phyloP scores from a whole-genome alignment of 352 stramenopile species.

The Pythium grandisporangium region DNA sequence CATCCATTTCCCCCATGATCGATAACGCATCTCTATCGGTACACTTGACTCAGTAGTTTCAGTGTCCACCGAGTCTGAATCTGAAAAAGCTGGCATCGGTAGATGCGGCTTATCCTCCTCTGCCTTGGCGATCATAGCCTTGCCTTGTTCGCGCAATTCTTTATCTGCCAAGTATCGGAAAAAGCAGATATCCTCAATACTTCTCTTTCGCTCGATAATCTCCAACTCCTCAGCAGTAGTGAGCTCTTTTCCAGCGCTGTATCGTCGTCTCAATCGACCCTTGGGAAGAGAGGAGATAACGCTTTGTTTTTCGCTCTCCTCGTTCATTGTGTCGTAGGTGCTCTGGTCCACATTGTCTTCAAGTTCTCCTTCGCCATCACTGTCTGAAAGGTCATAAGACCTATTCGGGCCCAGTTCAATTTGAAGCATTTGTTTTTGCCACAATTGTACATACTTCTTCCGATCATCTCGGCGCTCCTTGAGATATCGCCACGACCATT shows the following conservation, averaged over 20 bases:
- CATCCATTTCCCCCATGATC: slow-evolving; percentile 79
- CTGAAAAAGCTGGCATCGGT: slow-evolving; percentile 55
- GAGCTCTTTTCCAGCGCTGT: too few relatives aligned
- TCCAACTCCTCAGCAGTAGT: slow-evolving; percentile 25
- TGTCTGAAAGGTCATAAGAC: slow-evolving; percentile 36
- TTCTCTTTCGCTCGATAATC: slow-evolving; percentile 62
- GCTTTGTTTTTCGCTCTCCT: slow-evolving; percentile 2
- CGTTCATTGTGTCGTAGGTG: too few relatives aligned
- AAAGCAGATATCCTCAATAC: slow-evolving; percentile 76
- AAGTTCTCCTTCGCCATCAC: slow-evolving; percentile 35
- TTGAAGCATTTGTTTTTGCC: slow-evolving; percentile 25
- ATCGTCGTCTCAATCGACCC: too few relatives aligned
- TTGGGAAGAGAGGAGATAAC: slow-evolving; percentile 3
- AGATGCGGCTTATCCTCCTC: slow-evolving; percentile 1
- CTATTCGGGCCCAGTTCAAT: slow-evolving; percentile 19
- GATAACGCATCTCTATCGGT: slow-evolving; percentile 64
- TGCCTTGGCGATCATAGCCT: slow-evolving; percentile 9
- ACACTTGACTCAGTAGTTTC: slow-evolving; percentile 59
- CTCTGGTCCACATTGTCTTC: slow-evolving; percentile 8
- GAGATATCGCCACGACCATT: slow-evolving; percentile 80
- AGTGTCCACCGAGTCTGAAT: slow-evolving; percentile 76
- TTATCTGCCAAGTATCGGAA: slow-evolving; percentile 77
- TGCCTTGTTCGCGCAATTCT: slow-evolving; percentile 18
- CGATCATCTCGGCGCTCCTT: slow-evolving; percentile 74
- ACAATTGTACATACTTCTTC: slow-evolving; percentile 58